Percentiles rank a stretch among this genome's conserved stretches.
These are phyloP conservation scores for Hirschioporus abietinus DNA, from an alignment of 768 basidiomycete genomes.

Conservation along the genomic window DNA sequence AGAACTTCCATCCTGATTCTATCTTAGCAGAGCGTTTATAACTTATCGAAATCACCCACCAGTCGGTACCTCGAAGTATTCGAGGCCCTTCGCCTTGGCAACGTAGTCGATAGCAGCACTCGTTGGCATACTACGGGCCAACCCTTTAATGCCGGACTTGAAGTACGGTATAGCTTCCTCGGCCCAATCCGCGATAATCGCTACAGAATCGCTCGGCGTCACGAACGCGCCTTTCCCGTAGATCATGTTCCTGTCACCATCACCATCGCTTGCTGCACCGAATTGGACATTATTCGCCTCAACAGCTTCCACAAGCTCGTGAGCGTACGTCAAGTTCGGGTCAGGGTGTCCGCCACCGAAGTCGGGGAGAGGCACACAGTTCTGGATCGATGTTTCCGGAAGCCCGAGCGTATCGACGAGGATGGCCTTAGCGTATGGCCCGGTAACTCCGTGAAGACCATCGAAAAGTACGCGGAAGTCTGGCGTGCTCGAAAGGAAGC, in stretches of 20 bases:
- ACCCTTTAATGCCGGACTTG: constrained; percentile 84
- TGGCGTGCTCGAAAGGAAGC: constrained; percentile 63
- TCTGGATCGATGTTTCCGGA: constrained; percentile 76
- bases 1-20: constrained; percentile 93
- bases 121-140: constrained; percentile 97
- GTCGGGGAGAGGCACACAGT: constrained; percentile 86
- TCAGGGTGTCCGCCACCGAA: constrained; percentile 98
- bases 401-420: constrained; percentile 81
- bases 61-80: constrained; percentile 95
- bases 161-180: constrained; percentile 87
- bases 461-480: constrained; percentile 91
- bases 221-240: constrained; percentile 98
- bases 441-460: constrained; percentile 93
- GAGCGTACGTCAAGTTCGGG: constrained; percentile 97
- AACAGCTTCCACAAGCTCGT: constrained; percentile 87
- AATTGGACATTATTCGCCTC: constrained; percentile 84
- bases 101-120: constrained; percentile 95
- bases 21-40: not conserved
- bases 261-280: constrained; percentile 95
- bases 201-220: constrained; percentile 95
- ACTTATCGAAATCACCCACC: constrained; percentile 39
- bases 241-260: constrained; percentile 99
- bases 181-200: constrained; percentile 97
- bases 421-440: constrained; percentile 89
- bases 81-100: constrained; percentile 87